Conservation (phyloP, 2,329 filamentous ascomycete genomes). For the Botrytis deweyae region DNA sequence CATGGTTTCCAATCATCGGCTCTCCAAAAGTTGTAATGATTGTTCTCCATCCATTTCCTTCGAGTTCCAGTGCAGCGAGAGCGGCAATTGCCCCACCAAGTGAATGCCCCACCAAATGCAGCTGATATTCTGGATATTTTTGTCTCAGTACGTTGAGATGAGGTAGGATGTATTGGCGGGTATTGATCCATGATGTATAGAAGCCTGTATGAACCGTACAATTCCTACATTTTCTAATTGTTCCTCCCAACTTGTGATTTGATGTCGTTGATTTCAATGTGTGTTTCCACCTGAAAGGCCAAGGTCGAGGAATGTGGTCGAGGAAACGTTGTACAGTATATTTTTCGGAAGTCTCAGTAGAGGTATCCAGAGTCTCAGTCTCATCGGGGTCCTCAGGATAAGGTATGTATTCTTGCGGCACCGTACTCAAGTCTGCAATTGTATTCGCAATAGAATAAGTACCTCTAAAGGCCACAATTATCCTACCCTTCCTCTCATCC, state of each 20-base stretch:
- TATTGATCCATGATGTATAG: conserved; percentile 77
- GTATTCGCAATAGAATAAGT: conserved; percentile 94
- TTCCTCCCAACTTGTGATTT: background rate
- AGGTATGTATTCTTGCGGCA: conserved; percentile 86
- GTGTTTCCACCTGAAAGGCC: background rate
- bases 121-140: conserved; percentile 66
- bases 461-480: conserved; percentile 87
- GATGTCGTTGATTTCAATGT: background rate
- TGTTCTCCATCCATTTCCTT: conserved; percentile 70
- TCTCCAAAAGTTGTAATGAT: conserved; percentile 90
- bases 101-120: conserved; percentile 82
- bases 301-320: background rate
- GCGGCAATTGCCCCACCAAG: conserved; percentile 90
- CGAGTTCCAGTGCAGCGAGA: conserved; percentile 80
- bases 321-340: background rate
- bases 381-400: conserved; percentile 58
- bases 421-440: conserved; percentile 82
- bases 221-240: conserved; percentile 64
- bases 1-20: conserved; percentile 64
- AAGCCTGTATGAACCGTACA: conserved; percentile 95
- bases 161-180: conserved; percentile 67
- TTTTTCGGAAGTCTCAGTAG: background rate
- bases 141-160: conserved; percentile 59
- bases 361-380: conserved; percentile 23
- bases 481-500: conserved; percentile 44